These are phyloP conservation scores for Colletotrichum zoysiae DNA, from an alignment of 2,329 filamentous ascomycete species.

Conservation along the genomic window DNA sequence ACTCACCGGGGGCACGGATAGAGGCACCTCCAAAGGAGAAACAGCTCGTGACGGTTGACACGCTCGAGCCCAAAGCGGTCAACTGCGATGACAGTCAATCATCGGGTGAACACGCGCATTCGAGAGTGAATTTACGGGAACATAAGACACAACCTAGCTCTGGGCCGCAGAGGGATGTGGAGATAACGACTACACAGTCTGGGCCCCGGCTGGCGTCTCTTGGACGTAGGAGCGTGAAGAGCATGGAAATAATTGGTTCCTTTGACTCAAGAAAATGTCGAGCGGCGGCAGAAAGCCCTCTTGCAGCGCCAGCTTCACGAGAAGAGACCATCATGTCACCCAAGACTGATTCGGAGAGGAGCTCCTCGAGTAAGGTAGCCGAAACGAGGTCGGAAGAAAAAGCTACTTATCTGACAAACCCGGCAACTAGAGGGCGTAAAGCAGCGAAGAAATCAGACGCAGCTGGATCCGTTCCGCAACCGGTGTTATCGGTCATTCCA, in stretches of 20 bases:
- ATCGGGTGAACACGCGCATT: not conserved
- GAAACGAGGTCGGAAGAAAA: not conserved
- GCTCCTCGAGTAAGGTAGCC: not conserved
- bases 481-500: conserved; percentile 49
- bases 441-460: conserved; percentile 65
- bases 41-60: not conserved
- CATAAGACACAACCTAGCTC: not conserved
- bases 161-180: not conserved
- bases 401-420: conserved; percentile 50
- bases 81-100: not conserved
- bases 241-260: conserved; percentile 61
- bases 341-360: not conserved
- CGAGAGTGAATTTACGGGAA: not conserved
- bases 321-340: not conserved
- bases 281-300: not conserved
- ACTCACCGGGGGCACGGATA: not conserved
- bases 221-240: conserved; percentile 58
- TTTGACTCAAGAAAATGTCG: conserved; percentile 36
- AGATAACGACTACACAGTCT: not conserved
- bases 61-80: not conserved
- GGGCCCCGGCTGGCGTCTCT: conserved; percentile 56
- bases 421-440: conserved; percentile 66
- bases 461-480: conserved; percentile 61
- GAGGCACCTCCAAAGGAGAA: not conserved
- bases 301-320: not conserved